Percentiles rank a stretch among this genome's conserved stretches.
Conservation (phyloP, 2,329 filamentous ascomycete genomes). For the Venturia effusa region DNA sequence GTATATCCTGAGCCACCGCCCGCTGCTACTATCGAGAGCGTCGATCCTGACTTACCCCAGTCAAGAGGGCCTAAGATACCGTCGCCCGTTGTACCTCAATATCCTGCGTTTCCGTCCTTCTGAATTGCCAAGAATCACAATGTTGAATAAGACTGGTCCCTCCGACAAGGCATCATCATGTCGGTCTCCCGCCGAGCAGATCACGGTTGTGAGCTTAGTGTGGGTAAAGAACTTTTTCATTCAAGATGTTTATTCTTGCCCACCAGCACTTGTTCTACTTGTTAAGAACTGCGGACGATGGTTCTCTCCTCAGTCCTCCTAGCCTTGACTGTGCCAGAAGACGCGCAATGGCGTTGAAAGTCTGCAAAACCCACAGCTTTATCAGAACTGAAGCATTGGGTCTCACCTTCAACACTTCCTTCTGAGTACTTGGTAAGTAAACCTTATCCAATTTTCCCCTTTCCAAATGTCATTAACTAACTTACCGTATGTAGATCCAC, state of each 20-base stretch:
- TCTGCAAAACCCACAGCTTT: too few relatives aligned
- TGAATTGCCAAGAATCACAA: neutral
- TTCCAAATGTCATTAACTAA: neutral
- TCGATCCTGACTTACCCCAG: neutral
- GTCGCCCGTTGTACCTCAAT: neutral
- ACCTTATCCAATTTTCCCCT: neutral
- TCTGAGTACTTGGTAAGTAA: too few relatives aligned
- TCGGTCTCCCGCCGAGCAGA: neutral
- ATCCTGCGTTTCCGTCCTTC: neutral
- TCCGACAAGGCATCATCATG: neutral
- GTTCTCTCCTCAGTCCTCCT: too few relatives aligned
- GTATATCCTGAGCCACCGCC: neutral
- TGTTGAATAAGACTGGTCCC: neutral
- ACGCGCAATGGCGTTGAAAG: too few relatives aligned
- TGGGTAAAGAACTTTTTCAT: neutral
- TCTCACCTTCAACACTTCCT: too few relatives aligned
- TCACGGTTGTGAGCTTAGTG: neutral
- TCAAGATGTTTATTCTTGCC: neutral
- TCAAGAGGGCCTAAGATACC: neutral
- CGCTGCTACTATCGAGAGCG: neutral
- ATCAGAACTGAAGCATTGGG: too few relatives aligned
- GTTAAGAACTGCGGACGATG: too few relatives aligned
- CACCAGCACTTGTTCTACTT: neutral
- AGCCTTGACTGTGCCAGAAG: too few relatives aligned
- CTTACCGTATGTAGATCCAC: neutral